A percentile compares a stretch with the other conserved stretches of the same genome.
Evolutionary conservation across 768 basidiomycete genomes (phyloP).

Genomic region (Gelatoporia subvermispora): DNA sequence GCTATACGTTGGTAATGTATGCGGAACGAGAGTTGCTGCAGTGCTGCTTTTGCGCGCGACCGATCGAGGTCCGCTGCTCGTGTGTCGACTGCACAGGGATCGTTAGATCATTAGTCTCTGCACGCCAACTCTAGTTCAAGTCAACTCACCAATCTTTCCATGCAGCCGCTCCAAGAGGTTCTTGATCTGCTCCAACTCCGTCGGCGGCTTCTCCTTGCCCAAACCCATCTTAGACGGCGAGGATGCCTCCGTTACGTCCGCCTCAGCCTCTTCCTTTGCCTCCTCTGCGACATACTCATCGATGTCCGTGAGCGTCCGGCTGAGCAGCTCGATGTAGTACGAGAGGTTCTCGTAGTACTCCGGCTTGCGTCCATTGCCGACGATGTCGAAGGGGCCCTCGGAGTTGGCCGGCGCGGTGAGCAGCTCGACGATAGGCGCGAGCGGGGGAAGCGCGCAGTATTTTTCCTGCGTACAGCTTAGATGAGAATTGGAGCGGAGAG

Average conservation of each 20-base stretch:
- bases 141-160: conserved; percentile 53
- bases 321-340: conserved; percentile 52
- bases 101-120: not conserved
- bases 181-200: conserved; percentile 41
- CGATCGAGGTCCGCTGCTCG: conserved; percentile 74
- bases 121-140: not conserved
- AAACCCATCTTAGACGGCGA: conserved; percentile 18
- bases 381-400: conserved; percentile 45
- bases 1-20: conserved; percentile 55
- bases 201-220: conserved; percentile 32
- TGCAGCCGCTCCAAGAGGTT: conserved; percentile 48
- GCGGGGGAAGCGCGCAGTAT: conserved; percentile 43
- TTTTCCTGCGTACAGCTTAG: conserved; percentile 27
- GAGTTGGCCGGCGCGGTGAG: conserved; percentile 41
- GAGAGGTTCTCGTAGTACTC: conserved; percentile 59
- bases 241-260: not conserved
- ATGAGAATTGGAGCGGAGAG: not conserved
- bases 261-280: conserved; percentile 11
- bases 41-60: conserved; percentile 63
- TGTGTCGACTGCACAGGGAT: conserved; percentile 48
- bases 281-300: conserved; percentile 53
- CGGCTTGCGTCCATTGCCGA: conserved; percentile 39
- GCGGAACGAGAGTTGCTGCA: conserved; percentile 61
- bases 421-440: conserved; percentile 44
- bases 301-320: conserved; percentile 53